These are phyloP conservation scores for Boletellus emodensis DNA, from an alignment of 768 basidiomycete genomes.

Conservation along the genomic window DNA sequence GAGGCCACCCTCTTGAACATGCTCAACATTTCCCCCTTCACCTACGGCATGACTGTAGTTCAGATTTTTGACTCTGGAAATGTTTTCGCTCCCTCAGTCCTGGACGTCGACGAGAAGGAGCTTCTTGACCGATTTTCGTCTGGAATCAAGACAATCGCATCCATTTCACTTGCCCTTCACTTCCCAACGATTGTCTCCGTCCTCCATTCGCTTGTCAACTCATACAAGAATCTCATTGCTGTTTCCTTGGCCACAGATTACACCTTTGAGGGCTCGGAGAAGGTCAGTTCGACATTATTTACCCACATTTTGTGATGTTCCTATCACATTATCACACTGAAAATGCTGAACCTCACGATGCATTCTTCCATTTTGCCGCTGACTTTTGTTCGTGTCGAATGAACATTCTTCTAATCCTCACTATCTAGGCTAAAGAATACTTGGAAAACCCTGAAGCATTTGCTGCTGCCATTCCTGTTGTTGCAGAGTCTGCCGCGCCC, in stretches of 20 bases:
- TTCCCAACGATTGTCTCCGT: conserved; percentile 97
- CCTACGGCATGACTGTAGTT: conserved; percentile 97
- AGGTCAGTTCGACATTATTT: conserved; percentile 51
- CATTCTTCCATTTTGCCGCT: conserved; percentile 24
- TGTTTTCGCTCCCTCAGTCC: conserved; percentile 81
- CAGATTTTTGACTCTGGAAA: conserved; percentile 97
- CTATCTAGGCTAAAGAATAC: conserved; percentile 81
- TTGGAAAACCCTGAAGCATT: conserved; percentile 99
- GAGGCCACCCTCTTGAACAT: conserved; percentile 99
- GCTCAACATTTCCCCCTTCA: conserved; percentile 99
- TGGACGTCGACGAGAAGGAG: conserved; percentile 90
- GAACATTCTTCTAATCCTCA: conserved; percentile 4
- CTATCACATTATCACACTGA: conserved; percentile 59
- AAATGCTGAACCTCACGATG: conserved; percentile 71
- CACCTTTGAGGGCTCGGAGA: conserved; percentile 89
- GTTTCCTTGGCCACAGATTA: conserved; percentile 89
- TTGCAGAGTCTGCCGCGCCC: conserved; percentile 46
- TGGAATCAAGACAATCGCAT: conserved; percentile 93
- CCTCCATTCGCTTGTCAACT: conserved; percentile 92
- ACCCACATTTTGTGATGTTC: conserved; percentile 20
- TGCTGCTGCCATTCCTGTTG: conserved; percentile 70
- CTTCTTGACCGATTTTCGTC: conserved; percentile 89
- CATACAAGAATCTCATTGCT: conserved; percentile 97
- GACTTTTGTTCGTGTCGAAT: conserved; percentile 17
- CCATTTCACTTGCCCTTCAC: conserved; percentile 91